A percentile compares a stretch with the other conserved stretches of the same genome.
Conservation (phyloP, 2,329 filamentous ascomycete genomes). For the Cercospora beticola region DNA sequence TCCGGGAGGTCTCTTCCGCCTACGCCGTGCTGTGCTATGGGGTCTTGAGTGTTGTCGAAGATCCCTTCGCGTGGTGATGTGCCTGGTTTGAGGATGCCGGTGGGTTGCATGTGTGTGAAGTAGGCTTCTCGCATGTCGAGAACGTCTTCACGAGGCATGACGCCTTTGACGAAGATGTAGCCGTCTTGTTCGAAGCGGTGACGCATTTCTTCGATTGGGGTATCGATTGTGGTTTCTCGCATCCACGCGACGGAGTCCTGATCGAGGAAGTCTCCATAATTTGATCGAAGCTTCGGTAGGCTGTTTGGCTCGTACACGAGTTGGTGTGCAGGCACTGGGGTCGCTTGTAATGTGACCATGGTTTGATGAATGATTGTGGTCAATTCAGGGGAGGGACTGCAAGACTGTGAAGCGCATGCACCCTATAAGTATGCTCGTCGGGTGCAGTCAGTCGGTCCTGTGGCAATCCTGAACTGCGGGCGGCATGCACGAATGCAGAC, state of each 20-base stretch:
- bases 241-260: background rate
- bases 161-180: background rate
- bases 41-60: constrained; percentile 41
- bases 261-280: background rate
- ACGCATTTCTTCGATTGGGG: background rate
- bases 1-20: constrained; percentile 35
- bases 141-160: background rate
- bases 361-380: background rate
- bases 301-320: background rate
- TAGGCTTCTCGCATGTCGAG: background rate
- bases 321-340: background rate
- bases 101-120: constrained; percentile 40
- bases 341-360: background rate
- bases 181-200: background rate
- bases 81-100: constrained; percentile 42
- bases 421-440: background rate
- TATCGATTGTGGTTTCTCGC: background rate
- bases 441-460: background rate
- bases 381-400: background rate
- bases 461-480: background rate
- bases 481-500: background rate
- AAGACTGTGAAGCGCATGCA: background rate
- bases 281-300: background rate
- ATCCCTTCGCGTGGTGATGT: constrained; percentile 44
- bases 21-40: constrained; percentile 32